Evolutionary conservation across 805 yeast species (phyloP).

Genomic region (Saccharomycopsis fodiens): DNA sequence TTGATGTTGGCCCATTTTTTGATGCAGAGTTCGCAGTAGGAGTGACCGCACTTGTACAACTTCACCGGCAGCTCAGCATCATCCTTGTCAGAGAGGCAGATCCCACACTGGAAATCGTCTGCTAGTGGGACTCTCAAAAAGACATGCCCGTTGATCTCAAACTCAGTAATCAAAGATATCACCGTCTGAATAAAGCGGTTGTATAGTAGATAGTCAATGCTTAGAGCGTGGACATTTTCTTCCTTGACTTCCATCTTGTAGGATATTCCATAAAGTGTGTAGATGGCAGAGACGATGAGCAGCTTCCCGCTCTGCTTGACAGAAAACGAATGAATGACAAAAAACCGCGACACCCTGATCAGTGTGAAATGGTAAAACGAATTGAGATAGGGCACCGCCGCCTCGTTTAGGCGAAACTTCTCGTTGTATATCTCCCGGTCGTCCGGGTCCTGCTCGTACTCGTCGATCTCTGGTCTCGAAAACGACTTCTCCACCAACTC

Average conservation of each 20-base stretch:
- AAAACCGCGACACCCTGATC: neutral
- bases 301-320: neutral
- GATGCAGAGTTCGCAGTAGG: constrained; percentile 1
- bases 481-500: neutral
- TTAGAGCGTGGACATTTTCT: neutral
- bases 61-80: constrained; percentile 1
- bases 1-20: constrained; percentile 3
- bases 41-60: constrained; percentile 5
- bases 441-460: neutral
- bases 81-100: neutral
- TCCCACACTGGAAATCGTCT: constrained; percentile 2
- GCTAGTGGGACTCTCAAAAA: neutral
- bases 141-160: neutral
- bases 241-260: constrained; percentile 1
- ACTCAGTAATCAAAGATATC: neutral
- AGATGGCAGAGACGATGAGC: neutral
- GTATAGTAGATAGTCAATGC: neutral
- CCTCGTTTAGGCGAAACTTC: neutral
- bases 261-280: neutral
- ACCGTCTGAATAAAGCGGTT: neutral
- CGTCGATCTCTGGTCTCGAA: neutral
- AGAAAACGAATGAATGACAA: constrained; percentile 2
- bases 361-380: neutral
- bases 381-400: neutral
- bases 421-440: neutral